These are phyloP conservation scores for Neopestalotiopsis rosae DNA, from an alignment of 2,329 filamentous ascomycete genomes.

Conservation along the genomic window DNA sequence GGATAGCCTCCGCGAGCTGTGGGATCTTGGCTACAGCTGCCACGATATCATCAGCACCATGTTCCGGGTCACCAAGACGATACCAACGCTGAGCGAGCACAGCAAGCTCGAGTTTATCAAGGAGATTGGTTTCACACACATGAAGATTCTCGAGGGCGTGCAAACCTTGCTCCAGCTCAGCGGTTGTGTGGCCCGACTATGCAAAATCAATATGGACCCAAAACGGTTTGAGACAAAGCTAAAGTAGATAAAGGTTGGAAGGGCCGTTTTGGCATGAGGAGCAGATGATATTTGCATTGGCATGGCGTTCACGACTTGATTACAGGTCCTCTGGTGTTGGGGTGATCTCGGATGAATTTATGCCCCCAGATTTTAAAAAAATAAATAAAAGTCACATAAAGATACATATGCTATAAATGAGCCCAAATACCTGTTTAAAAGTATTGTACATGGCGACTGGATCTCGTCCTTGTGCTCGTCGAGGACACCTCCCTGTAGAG, in stretches of 20 bases:
- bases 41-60: conserved; percentile 99
- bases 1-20: conserved; percentile 86
- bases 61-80: conserved; percentile 98
- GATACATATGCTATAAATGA: background rate
- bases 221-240: conserved; percentile 66
- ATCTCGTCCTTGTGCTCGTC: background rate
- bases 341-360: conserved; percentile 18
- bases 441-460: conserved; percentile 12
- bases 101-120: conserved; percentile 97
- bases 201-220: conserved; percentile 96
- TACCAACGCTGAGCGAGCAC: conserved; percentile 90
- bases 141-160: conserved; percentile 98
- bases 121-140: conserved; percentile 98
- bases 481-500: too few species aligned
- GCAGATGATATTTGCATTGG: conserved; percentile 31
- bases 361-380: background rate
- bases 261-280: background rate
- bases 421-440: conserved; percentile 25
- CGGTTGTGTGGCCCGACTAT: conserved; percentile 88
- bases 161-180: conserved; percentile 94
- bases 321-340: conserved; percentile 5
- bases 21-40: conserved; percentile 95
- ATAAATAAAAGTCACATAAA: conserved; percentile 14
- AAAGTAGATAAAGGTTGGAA: background rate
- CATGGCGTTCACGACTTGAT: conserved; percentile 33